phyloP scores from a whole-genome alignment of 306 rosid species.

The Lagenaria siceraria region DNA sequence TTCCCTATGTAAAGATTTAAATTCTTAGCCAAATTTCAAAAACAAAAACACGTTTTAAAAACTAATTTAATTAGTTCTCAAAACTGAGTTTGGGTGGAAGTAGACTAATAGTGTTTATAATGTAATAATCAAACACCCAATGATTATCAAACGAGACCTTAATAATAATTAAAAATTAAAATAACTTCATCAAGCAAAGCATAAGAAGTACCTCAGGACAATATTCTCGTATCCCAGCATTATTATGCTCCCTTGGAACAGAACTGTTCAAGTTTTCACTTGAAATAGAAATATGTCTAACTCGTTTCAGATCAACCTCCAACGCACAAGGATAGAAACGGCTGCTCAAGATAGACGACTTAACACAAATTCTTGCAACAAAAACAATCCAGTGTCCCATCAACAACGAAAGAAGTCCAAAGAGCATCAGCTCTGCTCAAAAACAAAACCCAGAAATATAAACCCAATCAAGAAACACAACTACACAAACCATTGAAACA shows the following conservation, averaged over 20 bases:
- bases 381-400: slow-evolving; percentile 83
- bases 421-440: slow-evolving; percentile 71
- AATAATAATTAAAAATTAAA: neutral
- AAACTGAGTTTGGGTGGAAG: too few species aligned
- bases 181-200: neutral
- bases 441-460: slow-evolving; percentile 3
- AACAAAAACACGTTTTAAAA: too few species aligned
- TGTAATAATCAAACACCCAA: too few species aligned
- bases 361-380: slow-evolving; percentile 82
- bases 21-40: too few species aligned
- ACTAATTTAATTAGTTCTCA: too few species aligned
- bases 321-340: slow-evolving; percentile 62
- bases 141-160: too few species aligned
- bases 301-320: slow-evolving; percentile 11
- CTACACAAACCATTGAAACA: neutral
- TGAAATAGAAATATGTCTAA: slow-evolving; percentile 12
- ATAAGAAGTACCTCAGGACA: slow-evolving; percentile 55
- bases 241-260: slow-evolving; percentile 19
- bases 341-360: slow-evolving; percentile 46
- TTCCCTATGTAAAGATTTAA: too few species aligned
- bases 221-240: slow-evolving; percentile 21
- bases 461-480: neutral
- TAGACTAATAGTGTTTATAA: too few species aligned
- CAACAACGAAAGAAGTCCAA: slow-evolving; percentile 75
- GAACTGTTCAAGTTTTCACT: slow-evolving; percentile 28